Evolutionary conservation across 441 rosid genomes (phyloP).

Genomic region (Croton setiger): DNA sequence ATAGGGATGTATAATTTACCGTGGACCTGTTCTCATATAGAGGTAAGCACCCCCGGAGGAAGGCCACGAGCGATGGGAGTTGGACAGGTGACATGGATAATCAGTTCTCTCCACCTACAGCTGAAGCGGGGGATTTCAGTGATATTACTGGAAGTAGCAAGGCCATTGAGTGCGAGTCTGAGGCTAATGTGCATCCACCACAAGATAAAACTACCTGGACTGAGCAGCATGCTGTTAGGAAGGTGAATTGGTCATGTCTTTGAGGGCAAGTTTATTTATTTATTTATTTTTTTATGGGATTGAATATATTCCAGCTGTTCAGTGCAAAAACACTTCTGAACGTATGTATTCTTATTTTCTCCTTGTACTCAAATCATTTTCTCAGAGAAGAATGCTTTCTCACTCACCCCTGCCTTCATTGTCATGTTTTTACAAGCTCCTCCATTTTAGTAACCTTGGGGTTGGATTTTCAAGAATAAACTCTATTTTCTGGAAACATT

Average conservation of each 20-base stretch:
- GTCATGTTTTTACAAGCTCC: neutral
- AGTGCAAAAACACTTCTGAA: neutral
- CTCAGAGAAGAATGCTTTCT: neutral
- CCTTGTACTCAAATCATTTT: neutral
- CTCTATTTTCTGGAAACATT: neutral
- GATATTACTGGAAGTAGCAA: constrained; percentile 39
- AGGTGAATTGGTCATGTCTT: constrained; percentile 40
- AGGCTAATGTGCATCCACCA: constrained; percentile 42
- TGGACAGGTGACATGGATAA: constrained; percentile 49
- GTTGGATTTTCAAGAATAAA: neutral
- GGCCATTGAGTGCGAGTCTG: constrained; percentile 45
- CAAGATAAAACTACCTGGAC: constrained; percentile 36
- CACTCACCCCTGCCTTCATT: too few species aligned
- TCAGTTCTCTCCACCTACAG: constrained; percentile 43
- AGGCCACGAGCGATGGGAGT: constrained; percentile 39
- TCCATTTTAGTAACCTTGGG: neutral
- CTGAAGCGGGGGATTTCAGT: constrained; percentile 39
- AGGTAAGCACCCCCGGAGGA: constrained; percentile 52
- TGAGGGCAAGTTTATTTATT: neutral
- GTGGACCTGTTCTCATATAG: constrained; percentile 36
- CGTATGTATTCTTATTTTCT: neutral
- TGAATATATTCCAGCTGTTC: neutral
- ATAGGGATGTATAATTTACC: constrained; percentile 9
- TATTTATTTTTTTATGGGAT: too few species aligned
- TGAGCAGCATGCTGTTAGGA: constrained; percentile 42